Conservation (phyloP, 768 basidiomycete species). For the Rhodotorula toruloides region DNA sequence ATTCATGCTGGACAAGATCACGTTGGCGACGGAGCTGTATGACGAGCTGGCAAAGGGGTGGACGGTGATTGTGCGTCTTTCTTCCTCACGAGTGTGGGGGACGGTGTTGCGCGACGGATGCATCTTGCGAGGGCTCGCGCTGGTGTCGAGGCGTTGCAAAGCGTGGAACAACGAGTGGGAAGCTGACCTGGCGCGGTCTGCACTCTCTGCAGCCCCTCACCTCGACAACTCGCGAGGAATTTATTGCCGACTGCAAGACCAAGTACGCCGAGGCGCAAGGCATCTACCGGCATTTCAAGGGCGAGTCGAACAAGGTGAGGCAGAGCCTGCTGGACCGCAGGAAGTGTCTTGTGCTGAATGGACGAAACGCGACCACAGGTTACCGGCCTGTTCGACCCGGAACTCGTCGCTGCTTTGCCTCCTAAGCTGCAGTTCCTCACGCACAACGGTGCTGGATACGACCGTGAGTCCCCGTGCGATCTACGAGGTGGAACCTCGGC, state of each 20-base stretch:
- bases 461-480: slow-evolving; percentile 49
- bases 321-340: too few species aligned
- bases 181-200: not conserved
- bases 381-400: slow-evolving; percentile 75
- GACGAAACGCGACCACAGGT: slow-evolving; percentile 40
- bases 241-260: slow-evolving; percentile 60
- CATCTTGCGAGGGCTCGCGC: too few species aligned
- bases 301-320: slow-evolving; percentile 53
- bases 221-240: slow-evolving; percentile 61
- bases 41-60: too few species aligned
- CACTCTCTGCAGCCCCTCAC: slow-evolving; percentile 44
- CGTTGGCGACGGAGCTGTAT: too few species aligned
- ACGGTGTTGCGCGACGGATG: too few species aligned
- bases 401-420: slow-evolving; percentile 66
- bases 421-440: slow-evolving; percentile 73
- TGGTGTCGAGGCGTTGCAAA: too few species aligned
- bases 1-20: too few species aligned
- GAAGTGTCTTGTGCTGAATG: too few species aligned
- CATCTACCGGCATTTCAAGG: slow-evolving; percentile 65
- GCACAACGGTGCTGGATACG: slow-evolving; percentile 90
- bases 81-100: too few species aligned
- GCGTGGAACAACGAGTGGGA: too few species aligned
- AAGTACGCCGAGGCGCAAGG: slow-evolving; percentile 67
- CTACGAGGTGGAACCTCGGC: not conserved
- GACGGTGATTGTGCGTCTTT: too few species aligned